Percentiles rank a stretch among this genome's conserved stretches.
phyloP scores from a whole-genome alignment of 768 basidiomycete species.

The Leccinellum albellum region DNA sequence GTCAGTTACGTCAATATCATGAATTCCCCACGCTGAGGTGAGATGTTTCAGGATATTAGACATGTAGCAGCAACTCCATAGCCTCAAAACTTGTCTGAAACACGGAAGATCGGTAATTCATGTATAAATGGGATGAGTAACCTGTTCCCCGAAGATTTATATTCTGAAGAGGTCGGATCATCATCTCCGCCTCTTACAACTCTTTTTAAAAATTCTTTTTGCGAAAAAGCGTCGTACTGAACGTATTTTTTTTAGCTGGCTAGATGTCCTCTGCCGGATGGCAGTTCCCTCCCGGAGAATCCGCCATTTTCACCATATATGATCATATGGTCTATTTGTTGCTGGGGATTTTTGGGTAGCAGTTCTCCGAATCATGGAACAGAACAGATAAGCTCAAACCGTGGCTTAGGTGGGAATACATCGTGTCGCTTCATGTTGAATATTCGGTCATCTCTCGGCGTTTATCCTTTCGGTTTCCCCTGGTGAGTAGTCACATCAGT shows the following conservation, averaged over 20 bases:
- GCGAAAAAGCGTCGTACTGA: not conserved
- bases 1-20: not conserved
- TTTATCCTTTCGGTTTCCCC: constrained; percentile 11
- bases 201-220: not conserved
- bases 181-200: not conserved
- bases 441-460: constrained; percentile 10
- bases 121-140: not conserved
- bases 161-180: not conserved
- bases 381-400: not conserved
- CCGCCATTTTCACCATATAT: not conserved
- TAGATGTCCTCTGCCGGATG: not conserved
- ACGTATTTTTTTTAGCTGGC: not conserved
- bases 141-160: not conserved
- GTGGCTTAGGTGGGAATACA: constrained; percentile 21
- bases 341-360: constrained; percentile 22
- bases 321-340: constrained; percentile 6
- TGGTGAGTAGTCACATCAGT: constrained; percentile 17
- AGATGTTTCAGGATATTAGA: not conserved
- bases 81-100: not conserved
- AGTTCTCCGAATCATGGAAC: not conserved
- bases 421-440: constrained; percentile 16
- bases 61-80: not conserved
- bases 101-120: not conserved
- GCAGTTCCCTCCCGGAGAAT: not conserved
- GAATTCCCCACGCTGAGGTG: not conserved